These are phyloP conservation scores for Holtermanniella nyarrowii DNA, from an alignment of 768 basidiomycete genomes.

Conservation along the genomic window DNA sequence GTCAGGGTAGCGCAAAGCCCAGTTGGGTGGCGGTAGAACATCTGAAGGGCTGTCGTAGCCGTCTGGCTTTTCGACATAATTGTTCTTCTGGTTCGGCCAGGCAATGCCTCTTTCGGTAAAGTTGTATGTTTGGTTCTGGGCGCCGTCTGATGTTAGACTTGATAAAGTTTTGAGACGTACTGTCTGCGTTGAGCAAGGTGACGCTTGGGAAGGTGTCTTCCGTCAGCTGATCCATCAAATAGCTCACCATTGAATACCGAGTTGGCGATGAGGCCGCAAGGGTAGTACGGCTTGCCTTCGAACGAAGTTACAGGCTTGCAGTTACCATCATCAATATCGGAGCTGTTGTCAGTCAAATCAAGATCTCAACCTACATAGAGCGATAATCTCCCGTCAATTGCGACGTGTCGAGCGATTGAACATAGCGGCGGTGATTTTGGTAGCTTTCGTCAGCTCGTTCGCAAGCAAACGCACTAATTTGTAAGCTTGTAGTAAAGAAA, in stretches of 20 bases:
- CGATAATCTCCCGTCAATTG: constrained; percentile 63
- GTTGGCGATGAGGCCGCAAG: constrained; percentile 95
- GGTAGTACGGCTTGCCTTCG: constrained; percentile 59
- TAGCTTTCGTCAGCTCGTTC: constrained; percentile 52
- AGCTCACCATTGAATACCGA: constrained; percentile 81
- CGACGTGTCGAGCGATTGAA: constrained; percentile 72
- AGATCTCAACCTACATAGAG: constrained; percentile 20
- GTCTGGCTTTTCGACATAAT: constrained; percentile 58
- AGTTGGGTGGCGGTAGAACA: constrained; percentile 89
- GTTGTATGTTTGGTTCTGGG: constrained; percentile 49
- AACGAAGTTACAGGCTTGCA: constrained; percentile 74
- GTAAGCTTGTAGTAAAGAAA: constrained; percentile 81
- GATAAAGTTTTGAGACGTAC: constrained; percentile 30
- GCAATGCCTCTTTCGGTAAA: constrained; percentile 75
- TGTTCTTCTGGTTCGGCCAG: constrained; percentile 91
- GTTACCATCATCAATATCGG: constrained; percentile 49
- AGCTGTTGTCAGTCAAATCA: constrained; percentile 9
- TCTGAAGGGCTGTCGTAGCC: constrained; percentile 53
- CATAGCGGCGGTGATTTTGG: constrained; percentile 97
- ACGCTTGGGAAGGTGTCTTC: constrained; percentile 71
- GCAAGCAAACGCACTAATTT: constrained; percentile 31
- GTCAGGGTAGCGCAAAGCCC: constrained; percentile 61
- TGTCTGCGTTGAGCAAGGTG: constrained; percentile 49
- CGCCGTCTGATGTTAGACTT: constrained; percentile 18
- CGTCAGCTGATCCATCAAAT: not conserved